A percentile compares a stretch with the other conserved stretches of the same genome.
Evolutionary conservation across 2,329 filamentous ascomycete species (phyloP).

Genomic region (Leptographium wingfieldii): DNA sequence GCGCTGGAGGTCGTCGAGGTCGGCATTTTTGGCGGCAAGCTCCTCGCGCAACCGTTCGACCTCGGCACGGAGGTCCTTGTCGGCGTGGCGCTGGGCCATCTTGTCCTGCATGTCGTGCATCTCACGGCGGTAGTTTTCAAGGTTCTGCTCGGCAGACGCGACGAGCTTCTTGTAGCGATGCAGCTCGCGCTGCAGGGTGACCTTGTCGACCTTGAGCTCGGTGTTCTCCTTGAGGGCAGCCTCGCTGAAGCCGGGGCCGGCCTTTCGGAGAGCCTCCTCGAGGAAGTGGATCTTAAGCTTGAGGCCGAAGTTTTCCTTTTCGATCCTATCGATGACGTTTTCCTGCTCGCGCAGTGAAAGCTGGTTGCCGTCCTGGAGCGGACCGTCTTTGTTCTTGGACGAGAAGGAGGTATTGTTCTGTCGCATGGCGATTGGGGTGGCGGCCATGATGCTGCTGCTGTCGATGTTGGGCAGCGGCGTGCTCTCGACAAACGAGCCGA

Average conservation of each 20-base stretch:
- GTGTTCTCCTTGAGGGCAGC: conserved; percentile 88
- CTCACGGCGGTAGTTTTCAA: conserved; percentile 73
- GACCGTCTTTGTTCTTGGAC: conserved; percentile 47
- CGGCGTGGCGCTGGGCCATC: conserved; percentile 60
- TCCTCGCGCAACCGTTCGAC: conserved; percentile 43
- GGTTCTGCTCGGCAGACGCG: conserved; percentile 67
- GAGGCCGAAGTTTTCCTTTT: conserved; percentile 95
- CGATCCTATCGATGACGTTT: conserved; percentile 86
- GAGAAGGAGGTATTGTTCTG: conserved; percentile 15
- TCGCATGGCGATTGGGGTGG: conserved; percentile 60
- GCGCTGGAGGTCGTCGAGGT: conserved; percentile 47
- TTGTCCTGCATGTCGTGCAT: conserved; percentile 73
- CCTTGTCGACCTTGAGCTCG: conserved; percentile 83
- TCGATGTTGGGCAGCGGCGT: conserved; percentile 67
- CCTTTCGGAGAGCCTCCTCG: conserved; percentile 77
- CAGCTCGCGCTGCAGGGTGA: conserved; percentile 80
- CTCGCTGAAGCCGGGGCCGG: conserved; percentile 81
- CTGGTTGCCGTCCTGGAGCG: conserved; percentile 76
- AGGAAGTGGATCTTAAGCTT: conserved; percentile 97
- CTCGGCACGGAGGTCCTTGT: conserved; percentile 54
- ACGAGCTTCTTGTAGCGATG: conserved; percentile 78
- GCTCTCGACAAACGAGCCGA: conserved; percentile 50
- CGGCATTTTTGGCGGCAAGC: conserved; percentile 45
- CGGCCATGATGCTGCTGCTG: conserved; percentile 67
- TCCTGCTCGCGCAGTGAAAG: conserved; percentile 90